Base-by-base conservation (phyloP, 2,329 filamentous ascomycete species). In the Colletotrichum theobromicola region DNA sequence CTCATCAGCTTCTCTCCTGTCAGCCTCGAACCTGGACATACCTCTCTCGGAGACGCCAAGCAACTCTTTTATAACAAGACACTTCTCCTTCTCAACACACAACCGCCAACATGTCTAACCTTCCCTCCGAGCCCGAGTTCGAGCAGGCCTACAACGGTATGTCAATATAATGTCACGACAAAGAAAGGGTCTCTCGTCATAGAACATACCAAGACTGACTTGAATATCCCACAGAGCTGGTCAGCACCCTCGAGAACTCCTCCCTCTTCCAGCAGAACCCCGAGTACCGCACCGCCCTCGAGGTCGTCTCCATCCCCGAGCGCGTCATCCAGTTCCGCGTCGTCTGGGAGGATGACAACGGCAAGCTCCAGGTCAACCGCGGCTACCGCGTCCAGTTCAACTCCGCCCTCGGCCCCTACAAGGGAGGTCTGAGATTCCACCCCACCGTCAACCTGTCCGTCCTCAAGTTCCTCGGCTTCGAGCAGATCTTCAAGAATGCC, bases 401-500 rank as follows among this genome's bases (percentile, higher is more conserved):
- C 93, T 97, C 94, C 62, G 96, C 96, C 60, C 93, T 98, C 26
- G 97, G 97, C 72, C 97, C 97, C 67, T 98, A 98, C 93, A 98
- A 98, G 92, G 97, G 97, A 79, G 97, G 97, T 84, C 93, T 98
- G 79, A 91, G 97, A 80, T 95, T 99, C 87, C 97, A 99, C 86
- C 97, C 96, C 76, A 93, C 93, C 13, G 95, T 97, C 86, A 97
- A 94, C 86, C 85, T 93, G 82, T 74, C 67, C 67, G 87, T 86
- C 82, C 92, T 99, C 81, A 99, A 99, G 90, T 98, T 98, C 89
- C 91, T 99, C 83, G 97, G 96, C 78, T 98, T 98, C 82, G 97
- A 99, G 92, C 97, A 98, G 89, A 97, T 96, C 88, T 98, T 98
- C 91, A 98, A 98, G 92, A 98, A 98, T 94, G 97, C 97, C 79